Evolutionary conservation across 768 basidiomycete species (phyloP).

Genomic region (Pholiota conissans): DNA sequence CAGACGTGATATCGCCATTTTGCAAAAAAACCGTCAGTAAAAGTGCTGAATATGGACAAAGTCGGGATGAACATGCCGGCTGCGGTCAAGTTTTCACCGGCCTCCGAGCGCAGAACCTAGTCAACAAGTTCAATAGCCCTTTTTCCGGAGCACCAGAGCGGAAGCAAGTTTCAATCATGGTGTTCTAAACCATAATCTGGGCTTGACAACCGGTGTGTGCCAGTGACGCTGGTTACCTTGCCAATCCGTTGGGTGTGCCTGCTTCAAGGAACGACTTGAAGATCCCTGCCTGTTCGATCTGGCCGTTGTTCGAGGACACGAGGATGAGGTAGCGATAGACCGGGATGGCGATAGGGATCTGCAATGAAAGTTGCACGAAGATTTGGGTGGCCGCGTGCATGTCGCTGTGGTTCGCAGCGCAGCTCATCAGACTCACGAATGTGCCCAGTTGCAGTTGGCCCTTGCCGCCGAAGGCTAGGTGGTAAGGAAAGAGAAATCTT

Average conservation of each 20-base stretch:
- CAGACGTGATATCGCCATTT: slow-evolving; percentile 59
- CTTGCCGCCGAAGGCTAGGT: slow-evolving; percentile 33
- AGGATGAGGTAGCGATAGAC: slow-evolving; percentile 58
- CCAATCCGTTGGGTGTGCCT: slow-evolving; percentile 36
- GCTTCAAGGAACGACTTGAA: slow-evolving; percentile 60
- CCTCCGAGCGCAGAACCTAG: slow-evolving; percentile 59
- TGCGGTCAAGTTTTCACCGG: slow-evolving; percentile 33
- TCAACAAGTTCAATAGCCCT: slow-evolving; percentile 68
- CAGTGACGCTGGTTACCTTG: slow-evolving; percentile 21
- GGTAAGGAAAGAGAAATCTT: too few species aligned
- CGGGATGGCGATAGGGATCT: slow-evolving; percentile 13
- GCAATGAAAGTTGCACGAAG: slow-evolving; percentile 53
- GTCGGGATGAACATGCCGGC: slow-evolving; percentile 55
- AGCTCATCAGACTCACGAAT: slow-evolving; percentile 59
- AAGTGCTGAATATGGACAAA: slow-evolving; percentile 59
- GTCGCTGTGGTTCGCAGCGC: slow-evolving; percentile 57
- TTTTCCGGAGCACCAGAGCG: slow-evolving; percentile 57
- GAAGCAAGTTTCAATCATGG: slow-evolving; percentile 79
- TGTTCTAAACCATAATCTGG: slow-evolving; percentile 63
- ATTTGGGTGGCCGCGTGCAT: slow-evolving; percentile 63
- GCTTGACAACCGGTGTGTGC: slow-evolving; percentile 23
- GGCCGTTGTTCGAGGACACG: slow-evolving; percentile 52
- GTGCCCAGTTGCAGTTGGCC: slow-evolving; percentile 32
- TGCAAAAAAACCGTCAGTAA: slow-evolving; percentile 69
- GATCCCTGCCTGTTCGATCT: slow-evolving; percentile 49